A percentile compares a stretch with the other conserved stretches of the same genome.
These are phyloP conservation scores for Crithidia bombi DNA, from an alignment of 208 protist genomes.

Conservation along the genomic window DNA sequence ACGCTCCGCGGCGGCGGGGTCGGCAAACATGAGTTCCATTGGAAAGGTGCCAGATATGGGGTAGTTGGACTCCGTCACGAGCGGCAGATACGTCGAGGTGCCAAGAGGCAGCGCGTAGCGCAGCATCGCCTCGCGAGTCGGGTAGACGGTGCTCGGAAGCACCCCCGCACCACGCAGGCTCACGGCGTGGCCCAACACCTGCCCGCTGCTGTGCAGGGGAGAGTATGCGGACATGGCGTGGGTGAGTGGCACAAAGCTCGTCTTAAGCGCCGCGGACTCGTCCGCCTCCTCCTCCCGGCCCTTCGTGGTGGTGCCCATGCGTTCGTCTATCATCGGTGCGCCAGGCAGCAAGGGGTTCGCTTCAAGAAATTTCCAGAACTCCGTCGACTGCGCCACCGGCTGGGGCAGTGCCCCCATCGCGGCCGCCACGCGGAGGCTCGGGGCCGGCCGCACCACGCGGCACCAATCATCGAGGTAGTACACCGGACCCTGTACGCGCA, in stretches of 20 bases:
- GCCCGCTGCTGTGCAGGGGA: constrained; percentile 39
- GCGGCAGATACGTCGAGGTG: constrained; percentile 64
- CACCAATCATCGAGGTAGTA: constrained; percentile 81
- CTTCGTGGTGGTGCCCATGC: neutral
- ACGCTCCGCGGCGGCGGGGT: constrained; percentile 9
- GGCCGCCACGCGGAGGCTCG: constrained; percentile 63
- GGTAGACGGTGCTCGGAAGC: constrained; percentile 56
- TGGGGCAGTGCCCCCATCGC: constrained; percentile 67
- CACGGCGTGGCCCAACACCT: constrained; percentile 75
- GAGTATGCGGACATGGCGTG: constrained; percentile 50
- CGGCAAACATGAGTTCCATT: constrained; percentile 49
- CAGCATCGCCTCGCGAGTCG: constrained; percentile 70
- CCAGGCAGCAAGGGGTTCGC: constrained; percentile 53
- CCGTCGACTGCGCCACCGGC: constrained; percentile 29
- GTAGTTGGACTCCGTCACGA: constrained; percentile 62
- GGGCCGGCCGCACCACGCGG: constrained; percentile 57
- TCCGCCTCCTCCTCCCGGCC: neutral
- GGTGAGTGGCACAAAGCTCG: constrained; percentile 63
- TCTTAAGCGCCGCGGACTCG: neutral
- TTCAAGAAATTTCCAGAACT: constrained; percentile 72
- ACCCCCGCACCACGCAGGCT: constrained; percentile 67
- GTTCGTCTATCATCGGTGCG: constrained; percentile 4
- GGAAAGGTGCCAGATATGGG: constrained; percentile 79
- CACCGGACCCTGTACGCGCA: constrained; percentile 40
- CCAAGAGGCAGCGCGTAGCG: constrained; percentile 78